phyloP scores from a whole-genome alignment of 768 basidiomycete species.

The Tulasnella sp. region DNA sequence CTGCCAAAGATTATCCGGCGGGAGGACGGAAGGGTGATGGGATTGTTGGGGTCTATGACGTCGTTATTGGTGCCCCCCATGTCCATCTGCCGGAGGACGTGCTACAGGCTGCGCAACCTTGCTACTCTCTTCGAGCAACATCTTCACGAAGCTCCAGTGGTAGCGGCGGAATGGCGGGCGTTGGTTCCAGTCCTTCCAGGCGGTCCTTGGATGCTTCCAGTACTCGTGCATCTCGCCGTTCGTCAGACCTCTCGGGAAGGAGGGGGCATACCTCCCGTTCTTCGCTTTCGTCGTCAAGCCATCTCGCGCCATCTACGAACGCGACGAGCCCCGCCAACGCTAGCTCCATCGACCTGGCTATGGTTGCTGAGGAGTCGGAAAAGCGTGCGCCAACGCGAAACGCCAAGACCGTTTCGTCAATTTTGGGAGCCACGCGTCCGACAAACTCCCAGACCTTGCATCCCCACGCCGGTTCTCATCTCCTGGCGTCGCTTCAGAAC shows the following conservation, averaged over 20 bases:
- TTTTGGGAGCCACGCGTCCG: conserved; percentile 19
- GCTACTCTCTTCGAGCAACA: background rate
- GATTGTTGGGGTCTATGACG: conserved; percentile 20
- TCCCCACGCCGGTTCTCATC: conserved; percentile 18
- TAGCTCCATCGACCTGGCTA: background rate
- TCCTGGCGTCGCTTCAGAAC: conserved; percentile 21
- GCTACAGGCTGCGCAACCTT: background rate
- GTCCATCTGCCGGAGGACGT: conserved; percentile 26
- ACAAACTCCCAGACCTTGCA: conserved; percentile 23
- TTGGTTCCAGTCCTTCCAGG: background rate
- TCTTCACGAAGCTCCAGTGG: background rate
- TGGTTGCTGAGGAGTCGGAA: conserved; percentile 19
- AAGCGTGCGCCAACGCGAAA: background rate
- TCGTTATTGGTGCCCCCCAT: conserved; percentile 25
- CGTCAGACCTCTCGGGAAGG: background rate
- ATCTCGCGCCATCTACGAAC: background rate
- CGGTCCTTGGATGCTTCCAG: background rate
- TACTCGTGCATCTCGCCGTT: background rate
- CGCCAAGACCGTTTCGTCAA: background rate
- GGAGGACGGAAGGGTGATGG: conserved; percentile 8
- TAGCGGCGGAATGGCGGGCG: background rate
- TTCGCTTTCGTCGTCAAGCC: conserved; percentile 6
- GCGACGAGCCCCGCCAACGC: background rate
- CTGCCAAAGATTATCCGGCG: background rate
- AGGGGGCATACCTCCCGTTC: background rate